Base-by-base conservation (phyloP, 371 early-diverging fungal genomes). In the Sporodiniella umbellata region DNA sequence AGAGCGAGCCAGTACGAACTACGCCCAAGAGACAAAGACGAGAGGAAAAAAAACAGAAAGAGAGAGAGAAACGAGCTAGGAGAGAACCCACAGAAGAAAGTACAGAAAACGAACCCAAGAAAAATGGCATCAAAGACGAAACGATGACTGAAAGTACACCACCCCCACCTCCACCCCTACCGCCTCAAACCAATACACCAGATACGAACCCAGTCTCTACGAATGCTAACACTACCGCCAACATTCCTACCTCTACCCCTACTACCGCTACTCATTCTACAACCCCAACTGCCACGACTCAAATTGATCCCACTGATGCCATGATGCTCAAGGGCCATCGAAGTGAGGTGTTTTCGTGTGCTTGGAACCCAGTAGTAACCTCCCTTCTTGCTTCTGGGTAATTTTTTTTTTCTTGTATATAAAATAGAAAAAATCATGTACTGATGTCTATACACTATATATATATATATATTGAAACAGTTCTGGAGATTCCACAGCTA, bases 401-500 rank as follows among this genome's bases (percentile, higher is more conserved):
- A 49, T 51, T n/a, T 35, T 5, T 15, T 25, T 26, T 10, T 12
- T 14, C 3, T 24, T 17, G 18, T 37, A n/a, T 22, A 18, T 37
- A 39, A n/a, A n/a, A n/a, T n/a, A n/a, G n/a, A n/a, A n/a, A n/a
- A n/a, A n/a, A n/a, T n/a, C n/a, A n/a, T n/a, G n/a, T n/a, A n/a
- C n/a, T n/a, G 10, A 28, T 28, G 19, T 56, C 33, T 47, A 17
- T 25, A 40, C 35, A 10, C 21, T 10, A 40, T 19, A 21, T 25
- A 23, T 19, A 15, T 25, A 14, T 24, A 7, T 30, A 37, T 7
- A 28, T 7, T 7, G 10, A 28, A n/a, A 38, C 59, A 85, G 85
- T 12, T 88, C 92, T 17, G 88, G 87, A 26, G 96, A 96, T 67
- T 92, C 89, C 4, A 91, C 89, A 4, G 87, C 90, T 18, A 79